phyloP scores from a whole-genome alignment of 1,139 yeast genomes.

The Geotrichum klebahnii region DNA sequence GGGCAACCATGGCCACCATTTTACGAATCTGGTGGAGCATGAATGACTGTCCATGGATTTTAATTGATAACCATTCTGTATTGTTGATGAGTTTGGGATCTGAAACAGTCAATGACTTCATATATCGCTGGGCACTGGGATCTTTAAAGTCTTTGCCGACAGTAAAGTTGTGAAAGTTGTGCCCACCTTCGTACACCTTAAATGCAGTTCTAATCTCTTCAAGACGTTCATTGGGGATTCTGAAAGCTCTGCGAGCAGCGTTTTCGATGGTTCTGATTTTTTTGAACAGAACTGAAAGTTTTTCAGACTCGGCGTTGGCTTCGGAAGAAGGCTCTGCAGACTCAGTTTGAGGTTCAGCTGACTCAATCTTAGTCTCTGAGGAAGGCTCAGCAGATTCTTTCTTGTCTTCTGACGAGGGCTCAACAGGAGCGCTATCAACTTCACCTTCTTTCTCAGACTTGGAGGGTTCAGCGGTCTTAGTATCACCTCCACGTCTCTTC shows the following conservation, averaged over 20 bases:
- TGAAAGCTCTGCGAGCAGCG: constrained; percentile 60
- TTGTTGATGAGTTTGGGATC: constrained; percentile 90
- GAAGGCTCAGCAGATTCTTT: constrained; percentile 33
- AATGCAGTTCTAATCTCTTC: constrained; percentile 62
- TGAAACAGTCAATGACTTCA: constrained; percentile 74
- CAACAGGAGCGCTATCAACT: constrained; percentile 7
- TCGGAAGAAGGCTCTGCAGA: constrained; percentile 22
- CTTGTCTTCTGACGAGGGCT: constrained; percentile 26
- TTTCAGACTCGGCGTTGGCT: constrained; percentile 39
- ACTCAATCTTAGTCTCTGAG: constrained; percentile 32
- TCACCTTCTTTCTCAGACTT: constrained; percentile 22
- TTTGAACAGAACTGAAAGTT: constrained; percentile 43
- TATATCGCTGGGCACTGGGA: constrained; percentile 75
- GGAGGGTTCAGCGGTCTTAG: constrained; percentile 33
- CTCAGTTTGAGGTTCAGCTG: constrained; percentile 8
- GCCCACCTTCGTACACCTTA: constrained; percentile 75
- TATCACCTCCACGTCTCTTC: constrained; percentile 28
- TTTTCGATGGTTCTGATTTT: constrained; percentile 64
- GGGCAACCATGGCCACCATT: constrained; percentile 94
- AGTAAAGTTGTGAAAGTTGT: constrained; percentile 93
- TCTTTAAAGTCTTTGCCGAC: constrained; percentile 83
- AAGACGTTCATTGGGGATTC: constrained; percentile 60
- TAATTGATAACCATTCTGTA: constrained; percentile 94
- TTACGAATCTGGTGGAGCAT: constrained; percentile 98
- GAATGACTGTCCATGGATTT: constrained; percentile 96